Evolutionary conservation across 164 flowering plant species (phyloP).

Genomic region (Houttuynia cordata): DNA sequence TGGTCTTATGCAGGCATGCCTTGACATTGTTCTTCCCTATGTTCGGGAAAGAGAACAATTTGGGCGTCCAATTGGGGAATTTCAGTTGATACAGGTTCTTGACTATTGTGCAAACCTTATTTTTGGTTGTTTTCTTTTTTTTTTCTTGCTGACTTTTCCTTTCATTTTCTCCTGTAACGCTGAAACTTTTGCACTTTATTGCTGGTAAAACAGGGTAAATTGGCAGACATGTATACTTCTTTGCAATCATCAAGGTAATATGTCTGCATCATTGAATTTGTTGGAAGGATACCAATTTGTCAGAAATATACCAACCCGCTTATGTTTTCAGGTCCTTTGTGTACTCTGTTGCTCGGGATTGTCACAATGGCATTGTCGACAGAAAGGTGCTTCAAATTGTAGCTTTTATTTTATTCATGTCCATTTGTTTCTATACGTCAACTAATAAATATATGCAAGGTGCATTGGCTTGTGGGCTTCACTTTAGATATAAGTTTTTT

Average conservation of each 20-base stretch:
- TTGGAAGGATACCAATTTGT: neutral
- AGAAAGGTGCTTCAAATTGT: conserved; percentile 42
- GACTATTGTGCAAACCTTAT: neutral
- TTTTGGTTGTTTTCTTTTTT: neutral
- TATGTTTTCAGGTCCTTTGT: conserved; percentile 63
- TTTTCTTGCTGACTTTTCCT: neutral
- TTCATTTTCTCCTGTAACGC: neutral
- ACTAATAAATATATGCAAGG: too few species aligned
- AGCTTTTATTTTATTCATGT: neutral
- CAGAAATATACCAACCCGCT: neutral
- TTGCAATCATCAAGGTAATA: conserved; percentile 87
- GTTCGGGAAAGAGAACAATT: conserved; percentile 82
- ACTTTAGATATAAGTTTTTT: too few species aligned
- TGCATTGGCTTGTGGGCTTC: too few species aligned
- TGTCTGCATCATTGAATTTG: neutral
- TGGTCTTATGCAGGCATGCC: conserved; percentile 97
- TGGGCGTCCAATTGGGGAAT: conserved; percentile 91
- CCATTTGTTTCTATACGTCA: too few species aligned
- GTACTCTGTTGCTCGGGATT: conserved; percentile 91
- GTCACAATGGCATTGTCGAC: conserved; percentile 70
- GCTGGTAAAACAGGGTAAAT: conserved; percentile 60
- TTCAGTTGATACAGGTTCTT: conserved; percentile 89
- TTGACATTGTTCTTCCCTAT: conserved; percentile 89
- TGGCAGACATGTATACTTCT: conserved; percentile 97
- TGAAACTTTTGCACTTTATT: neutral